These are phyloP conservation scores for Naganishia antarctica DNA, from an alignment of 768 basidiomycete genomes.

Conservation along the genomic window DNA sequence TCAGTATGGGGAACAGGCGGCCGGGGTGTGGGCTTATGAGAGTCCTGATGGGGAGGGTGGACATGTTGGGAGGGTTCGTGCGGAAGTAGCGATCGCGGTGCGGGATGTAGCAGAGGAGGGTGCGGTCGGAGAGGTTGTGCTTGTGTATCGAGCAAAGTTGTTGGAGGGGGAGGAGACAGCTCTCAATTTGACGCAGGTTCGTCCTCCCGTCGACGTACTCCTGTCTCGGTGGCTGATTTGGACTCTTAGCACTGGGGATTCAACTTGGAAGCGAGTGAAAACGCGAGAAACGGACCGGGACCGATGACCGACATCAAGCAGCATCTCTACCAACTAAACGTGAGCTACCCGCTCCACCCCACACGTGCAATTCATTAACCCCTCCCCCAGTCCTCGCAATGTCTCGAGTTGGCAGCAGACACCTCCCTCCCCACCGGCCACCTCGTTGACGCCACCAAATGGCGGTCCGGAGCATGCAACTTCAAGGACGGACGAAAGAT, in stretches of 20 bases:
- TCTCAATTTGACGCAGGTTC: conserved; percentile 31
- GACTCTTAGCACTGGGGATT: conserved; percentile 29
- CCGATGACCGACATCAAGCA: conserved; percentile 18
- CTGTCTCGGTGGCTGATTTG: background rate
- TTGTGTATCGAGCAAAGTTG: conserved; percentile 30
- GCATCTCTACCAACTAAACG: conserved; percentile 21
- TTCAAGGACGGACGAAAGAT: conserved; percentile 20
- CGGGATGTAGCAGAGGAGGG: conserved; percentile 1
- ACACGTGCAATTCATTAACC: background rate
- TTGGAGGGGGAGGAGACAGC: conserved; percentile 21
- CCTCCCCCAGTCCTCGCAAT: conserved; percentile 15
- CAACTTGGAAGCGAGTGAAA: conserved; percentile 27
- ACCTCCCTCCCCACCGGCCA: conserved; percentile 29
- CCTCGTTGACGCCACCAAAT: conserved; percentile 18
- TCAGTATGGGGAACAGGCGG: conserved; percentile 8
- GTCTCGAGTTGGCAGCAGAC: conserved; percentile 16
- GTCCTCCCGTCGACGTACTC: background rate
- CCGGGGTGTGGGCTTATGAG: conserved; percentile 28
- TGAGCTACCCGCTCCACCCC: background rate
- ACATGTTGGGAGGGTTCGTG: conserved; percentile 24
- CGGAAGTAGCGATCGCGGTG: conserved; percentile 24
- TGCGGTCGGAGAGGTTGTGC: conserved; percentile 20
- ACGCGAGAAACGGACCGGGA: conserved; percentile 18
- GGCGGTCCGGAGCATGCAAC: conserved; percentile 19
- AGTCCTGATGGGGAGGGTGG: conserved; percentile 28